Base-by-base conservation (phyloP, 768 basidiomycete genomes). In the Phaeotremella fagi region DNA sequence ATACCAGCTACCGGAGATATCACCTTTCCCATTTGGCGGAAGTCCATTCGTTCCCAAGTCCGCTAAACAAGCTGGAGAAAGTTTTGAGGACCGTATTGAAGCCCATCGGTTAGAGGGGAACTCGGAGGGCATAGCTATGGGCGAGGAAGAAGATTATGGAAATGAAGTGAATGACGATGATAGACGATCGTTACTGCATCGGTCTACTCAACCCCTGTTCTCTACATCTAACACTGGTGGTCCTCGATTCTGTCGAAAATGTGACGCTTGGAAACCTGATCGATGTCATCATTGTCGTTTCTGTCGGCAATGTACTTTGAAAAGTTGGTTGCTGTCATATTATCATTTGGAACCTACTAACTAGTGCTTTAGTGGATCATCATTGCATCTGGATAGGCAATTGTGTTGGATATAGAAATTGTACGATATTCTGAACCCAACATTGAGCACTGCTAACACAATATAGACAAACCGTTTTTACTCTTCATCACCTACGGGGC, bases 251-350 rank as follows among this genome's bases (percentile, higher is more conserved):
- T 74, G 72, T 48, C 60, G 54, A 41, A 72, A 72, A 49, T 74
- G 72, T 45, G 53, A 62, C 4, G 60, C 55, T 1, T 64, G 66
- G 66, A 74, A 74, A 55, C 72, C 72, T 12, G 70, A 72, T 55
- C 49, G 72, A 37, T 67, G 64, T 35, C 72, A 74, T 58, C 72
- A 74, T 59, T 74, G 72, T 56, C 57, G 68, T 2, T 61, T 53
- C 44, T 74, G 72, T 48, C 28, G 58, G 24, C 38, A 36, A 27
- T 74, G 72, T 50, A 57, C 65, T 0, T 45, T 74, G 41, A 72
- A 69, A 43, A 70, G 67, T 69, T 28, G 57, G 61, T 60, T 24
- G 24, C 16, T 18, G 18, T 3, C 16, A 15, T 23, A 28, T 15
- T 29, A n/a, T 6, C 24, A 41, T 15, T 15, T 28, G 24, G n/a